phyloP scores from a whole-genome alignment of 1,139 yeast species.

The Citeromyces hawaiiensis region DNA sequence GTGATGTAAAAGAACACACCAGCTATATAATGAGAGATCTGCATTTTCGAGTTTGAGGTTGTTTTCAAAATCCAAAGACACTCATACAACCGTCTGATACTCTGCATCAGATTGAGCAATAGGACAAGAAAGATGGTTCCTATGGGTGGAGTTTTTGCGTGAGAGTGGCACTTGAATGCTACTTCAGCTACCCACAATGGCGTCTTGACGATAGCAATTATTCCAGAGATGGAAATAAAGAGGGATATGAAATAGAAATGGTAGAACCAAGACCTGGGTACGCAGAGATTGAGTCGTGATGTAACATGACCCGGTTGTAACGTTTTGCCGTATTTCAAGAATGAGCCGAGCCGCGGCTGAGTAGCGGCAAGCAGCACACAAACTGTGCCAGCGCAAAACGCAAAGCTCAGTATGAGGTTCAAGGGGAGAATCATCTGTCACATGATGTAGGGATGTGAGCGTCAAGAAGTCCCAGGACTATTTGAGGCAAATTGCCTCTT shows the following conservation, averaged over 20 bases:
- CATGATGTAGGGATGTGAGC: background rate
- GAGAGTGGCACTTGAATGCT: background rate
- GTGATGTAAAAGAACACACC: slow-evolving; percentile 56
- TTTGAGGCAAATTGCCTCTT: no score
- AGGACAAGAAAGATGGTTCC: slow-evolving; percentile 8
- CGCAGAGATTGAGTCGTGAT: slow-evolving; percentile 15
- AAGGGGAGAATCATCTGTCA: background rate
- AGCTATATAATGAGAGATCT: slow-evolving; percentile 60
- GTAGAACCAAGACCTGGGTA: slow-evolving; percentile 33
- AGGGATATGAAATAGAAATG: slow-evolving; percentile 30
- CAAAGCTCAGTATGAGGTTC: slow-evolving; percentile 1
- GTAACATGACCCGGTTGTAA: slow-evolving; percentile 3
- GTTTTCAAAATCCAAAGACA: slow-evolving; percentile 37
- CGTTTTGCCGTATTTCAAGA: slow-evolving; percentile 17
- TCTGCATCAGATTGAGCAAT: slow-evolving; percentile 35
- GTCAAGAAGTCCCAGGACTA: no score
- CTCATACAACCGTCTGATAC: slow-evolving; percentile 52
- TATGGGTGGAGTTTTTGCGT: slow-evolving; percentile 2
- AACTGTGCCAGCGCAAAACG: slow-evolving; percentile 7
- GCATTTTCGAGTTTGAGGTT: slow-evolving; percentile 42
- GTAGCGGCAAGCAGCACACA: slow-evolving; percentile 8
- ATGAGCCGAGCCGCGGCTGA: slow-evolving; percentile 6
- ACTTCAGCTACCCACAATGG: background rate
- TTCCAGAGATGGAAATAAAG: slow-evolving; percentile 2
- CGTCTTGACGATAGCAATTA: background rate